These are phyloP conservation scores for Cicer judaicum DNA, from an alignment of 306 rosid genomes.

Conservation along the genomic window DNA sequence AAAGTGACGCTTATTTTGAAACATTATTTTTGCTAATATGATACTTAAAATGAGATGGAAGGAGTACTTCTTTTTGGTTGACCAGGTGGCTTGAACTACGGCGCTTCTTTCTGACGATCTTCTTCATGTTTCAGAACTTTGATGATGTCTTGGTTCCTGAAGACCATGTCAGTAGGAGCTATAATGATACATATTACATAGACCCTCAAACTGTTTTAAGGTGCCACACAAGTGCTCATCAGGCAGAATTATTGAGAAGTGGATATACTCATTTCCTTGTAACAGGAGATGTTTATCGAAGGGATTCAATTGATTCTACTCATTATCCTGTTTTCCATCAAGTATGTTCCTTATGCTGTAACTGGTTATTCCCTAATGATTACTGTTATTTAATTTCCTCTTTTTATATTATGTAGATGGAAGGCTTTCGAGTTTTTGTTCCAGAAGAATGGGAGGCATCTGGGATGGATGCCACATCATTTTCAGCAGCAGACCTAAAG, in stretches of 20 bases:
- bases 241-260: slow-evolving; percentile 81
- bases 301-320: slow-evolving; percentile 98
- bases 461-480: slow-evolving; percentile 77
- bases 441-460: slow-evolving; percentile 79
- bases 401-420: slow-evolving; percentile 69
- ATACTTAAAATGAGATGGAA: background rate
- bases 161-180: slow-evolving; percentile 94
- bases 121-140: slow-evolving; percentile 75
- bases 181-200: slow-evolving; percentile 86
- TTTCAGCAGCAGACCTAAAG: slow-evolving; percentile 85
- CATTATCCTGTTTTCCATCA: slow-evolving; percentile 98
- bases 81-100: slow-evolving; percentile 36
- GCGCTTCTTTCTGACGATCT: slow-evolving; percentile 35
- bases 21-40: background rate
- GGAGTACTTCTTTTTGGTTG: slow-evolving; percentile 24
- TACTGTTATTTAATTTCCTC: slow-evolving; percentile 34
- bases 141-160: slow-evolving; percentile 98
- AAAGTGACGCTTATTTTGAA: background rate
- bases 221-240: slow-evolving; percentile 99
- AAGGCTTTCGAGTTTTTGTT: slow-evolving; percentile 89
- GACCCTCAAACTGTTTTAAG: slow-evolving; percentile 86
- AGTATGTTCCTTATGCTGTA: slow-evolving; percentile 49
- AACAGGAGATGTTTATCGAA: slow-evolving; percentile 96
- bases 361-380: slow-evolving; percentile 34
- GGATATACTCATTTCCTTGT: slow-evolving; percentile 94